Conservation (phyloP, 805 yeast species). For the Ogataea nonfermentans region DNA sequence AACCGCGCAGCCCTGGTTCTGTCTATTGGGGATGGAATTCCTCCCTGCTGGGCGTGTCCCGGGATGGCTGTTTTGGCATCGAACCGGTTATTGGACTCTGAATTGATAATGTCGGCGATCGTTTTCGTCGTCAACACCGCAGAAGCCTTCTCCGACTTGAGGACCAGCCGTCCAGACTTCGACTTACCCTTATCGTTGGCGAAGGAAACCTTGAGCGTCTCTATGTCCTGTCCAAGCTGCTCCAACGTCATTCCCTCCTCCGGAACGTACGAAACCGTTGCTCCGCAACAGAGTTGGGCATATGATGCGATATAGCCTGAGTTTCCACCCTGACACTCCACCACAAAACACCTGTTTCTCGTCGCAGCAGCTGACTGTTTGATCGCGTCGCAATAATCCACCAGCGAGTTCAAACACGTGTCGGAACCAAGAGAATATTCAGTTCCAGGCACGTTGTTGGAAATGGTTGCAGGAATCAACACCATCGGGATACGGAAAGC, state of each 20-base stretch:
- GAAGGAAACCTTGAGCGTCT: slow-evolving; percentile 56
- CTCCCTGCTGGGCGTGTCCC: slow-evolving; percentile 87
- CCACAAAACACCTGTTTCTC: slow-evolving; percentile 74
- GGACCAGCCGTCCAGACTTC: slow-evolving; percentile 65
- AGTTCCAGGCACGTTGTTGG: slow-evolving; percentile 98
- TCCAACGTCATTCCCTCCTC: slow-evolving; percentile 63
- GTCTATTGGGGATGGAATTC: slow-evolving; percentile 73
- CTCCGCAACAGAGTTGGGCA: slow-evolving; percentile 68
- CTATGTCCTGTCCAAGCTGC: slow-evolving; percentile 64
- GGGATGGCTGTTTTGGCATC: slow-evolving; percentile 81
- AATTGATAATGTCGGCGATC: slow-evolving; percentile 67
- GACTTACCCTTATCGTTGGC: slow-evolving; percentile 61
- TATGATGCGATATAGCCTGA: slow-evolving; percentile 75
- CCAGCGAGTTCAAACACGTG: slow-evolving; percentile 89
- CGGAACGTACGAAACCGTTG: slow-evolving; percentile 73
- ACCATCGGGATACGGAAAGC: slow-evolving; percentile 77
- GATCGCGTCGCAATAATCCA: slow-evolving; percentile 90
- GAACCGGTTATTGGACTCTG: slow-evolving; percentile 61
- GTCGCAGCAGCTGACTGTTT: slow-evolving; percentile 78
- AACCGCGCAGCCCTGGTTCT: slow-evolving; percentile 72
- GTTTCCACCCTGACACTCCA: slow-evolving; percentile 84
- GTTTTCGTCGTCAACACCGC: slow-evolving; percentile 65
- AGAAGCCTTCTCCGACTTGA: slow-evolving; percentile 66
- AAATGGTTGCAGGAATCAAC: slow-evolving; percentile 74
- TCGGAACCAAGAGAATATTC: slow-evolving; percentile 95